Conservation (phyloP, 1,284 basidiomycete species). For the Apiotrichum porosum region DNA sequence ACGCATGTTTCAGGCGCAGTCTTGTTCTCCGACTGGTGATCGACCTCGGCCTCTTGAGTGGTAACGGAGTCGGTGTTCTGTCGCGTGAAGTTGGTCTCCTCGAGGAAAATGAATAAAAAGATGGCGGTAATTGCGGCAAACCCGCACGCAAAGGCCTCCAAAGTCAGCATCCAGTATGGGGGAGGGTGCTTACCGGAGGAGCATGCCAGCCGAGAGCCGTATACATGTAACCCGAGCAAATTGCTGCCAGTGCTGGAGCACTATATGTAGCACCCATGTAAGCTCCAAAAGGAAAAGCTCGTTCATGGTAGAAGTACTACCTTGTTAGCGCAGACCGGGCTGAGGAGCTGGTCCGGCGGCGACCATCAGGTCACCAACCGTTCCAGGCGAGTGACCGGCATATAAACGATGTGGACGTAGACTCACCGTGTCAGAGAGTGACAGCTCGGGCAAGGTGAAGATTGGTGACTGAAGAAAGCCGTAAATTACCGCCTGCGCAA, state of each 20-base stretch:
- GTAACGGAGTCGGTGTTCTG: neutral
- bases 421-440: conserved; percentile 26
- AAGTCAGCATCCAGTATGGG: neutral
- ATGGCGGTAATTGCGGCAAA: conserved; percentile 15
- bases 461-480: conserved; percentile 21
- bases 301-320: conserved; percentile 29
- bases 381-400: no score
- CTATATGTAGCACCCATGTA: conserved; percentile 20
- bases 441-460: conserved; percentile 22
- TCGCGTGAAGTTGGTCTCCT: conserved; percentile 25
- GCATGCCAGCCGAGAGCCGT: conserved; percentile 22
- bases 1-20: neutral
- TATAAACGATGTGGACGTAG: neutral
- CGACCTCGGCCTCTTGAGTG: neutral
- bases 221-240: conserved; percentile 26
- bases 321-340: no score
- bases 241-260: conserved; percentile 16
- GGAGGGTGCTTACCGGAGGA: conserved; percentile 17
- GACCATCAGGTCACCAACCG: no score
- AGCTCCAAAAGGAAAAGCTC: conserved; percentile 20
- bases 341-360: no score
- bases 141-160: conserved; percentile 14
- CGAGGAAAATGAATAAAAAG: conserved; percentile 26
- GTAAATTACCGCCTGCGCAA: neutral
- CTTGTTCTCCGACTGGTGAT: neutral